phyloP scores from a whole-genome alignment of 176 grass and related monocot species.

The Aegilops speltoides region DNA sequence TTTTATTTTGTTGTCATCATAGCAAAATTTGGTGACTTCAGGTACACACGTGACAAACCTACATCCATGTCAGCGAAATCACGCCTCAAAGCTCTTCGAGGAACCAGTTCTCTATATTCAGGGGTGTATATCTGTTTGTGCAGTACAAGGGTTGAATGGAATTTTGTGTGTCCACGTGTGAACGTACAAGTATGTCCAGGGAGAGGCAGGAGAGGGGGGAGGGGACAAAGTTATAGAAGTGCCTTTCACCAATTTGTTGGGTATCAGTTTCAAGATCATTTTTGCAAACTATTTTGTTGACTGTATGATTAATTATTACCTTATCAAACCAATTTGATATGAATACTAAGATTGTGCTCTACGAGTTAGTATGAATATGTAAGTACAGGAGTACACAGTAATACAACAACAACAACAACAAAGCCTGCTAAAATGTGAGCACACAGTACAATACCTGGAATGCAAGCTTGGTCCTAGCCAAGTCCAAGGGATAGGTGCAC shows the following conservation, averaged over 20 bases:
- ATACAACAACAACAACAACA: not conserved
- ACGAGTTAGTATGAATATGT: not conserved
- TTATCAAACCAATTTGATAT: not conserved
- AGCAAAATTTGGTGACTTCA: too few relatives aligned
- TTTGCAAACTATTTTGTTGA: not conserved
- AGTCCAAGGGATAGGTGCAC: constrained; percentile 94
- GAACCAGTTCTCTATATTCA: not conserved
- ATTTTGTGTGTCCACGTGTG: not conserved
- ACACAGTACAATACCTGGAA: constrained; percentile 65
- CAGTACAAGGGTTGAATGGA: not conserved
- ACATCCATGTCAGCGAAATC: not conserved
- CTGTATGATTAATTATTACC: not conserved
- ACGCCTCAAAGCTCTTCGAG: not conserved
- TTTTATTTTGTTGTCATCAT: not conserved
- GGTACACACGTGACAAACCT: not conserved
- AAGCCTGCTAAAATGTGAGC: not conserved
- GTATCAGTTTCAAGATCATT: not conserved
- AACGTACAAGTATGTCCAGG: not conserved
- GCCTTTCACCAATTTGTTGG: not conserved
- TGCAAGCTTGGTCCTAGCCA: constrained; percentile 91
- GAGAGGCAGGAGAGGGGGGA: not conserved
- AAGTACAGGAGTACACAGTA: not conserved
- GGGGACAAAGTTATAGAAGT: not conserved
- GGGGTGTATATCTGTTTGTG: not conserved
- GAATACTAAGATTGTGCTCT: not conserved